Base-by-base conservation (phyloP, 768 basidiomycete species). In the Hemileccinum rubropunctum region DNA sequence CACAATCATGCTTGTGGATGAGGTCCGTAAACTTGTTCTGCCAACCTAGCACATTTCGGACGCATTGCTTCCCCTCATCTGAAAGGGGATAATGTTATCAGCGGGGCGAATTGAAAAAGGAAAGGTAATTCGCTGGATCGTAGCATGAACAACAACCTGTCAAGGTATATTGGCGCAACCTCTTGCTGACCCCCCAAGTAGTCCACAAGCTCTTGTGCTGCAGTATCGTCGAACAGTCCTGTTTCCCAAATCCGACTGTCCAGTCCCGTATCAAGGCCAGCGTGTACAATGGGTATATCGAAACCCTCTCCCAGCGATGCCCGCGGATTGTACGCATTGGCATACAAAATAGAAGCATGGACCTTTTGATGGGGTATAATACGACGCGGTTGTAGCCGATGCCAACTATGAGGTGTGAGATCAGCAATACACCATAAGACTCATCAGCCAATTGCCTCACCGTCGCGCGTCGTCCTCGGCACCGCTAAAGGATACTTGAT, bases 311-410 rank as follows among this genome's bases (percentile, higher is more conserved):
- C 62, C 4, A 53, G 40, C 7, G 53, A 57, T 15, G 57, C 60
- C 3, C 10, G 45, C 12, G 62, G 62, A 32, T 43, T 45, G 28
- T 63, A 63, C 14, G 51, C 34, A 11, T 59, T 64, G 2, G 59
- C 57, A 42, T 48, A 52, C 39, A 64, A 34, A 46, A 64, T 47
- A 9, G 60, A 65, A 36, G 59, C 56, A 21, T 64, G 62, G 3
- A 64, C 48, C 15, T 64, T 64, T 41, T 64, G 62, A 12, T 59
- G 55, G 10, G 62, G 63, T 36, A 64, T 56, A 14, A 64, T 65
- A 35, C 63, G 63, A 34, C 62, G 62, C 10, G 62, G 59, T 32
- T 59, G 57, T 18, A 39, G 2, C 33, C 33, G 46, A 44, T 63
- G 62, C 35, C 14, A 23, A 6, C 62, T 64, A 26, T 12, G 26